Evolutionary conservation across 106 monocot genomes (phyloP).

Genomic region (Apostasia ramifera): DNA sequence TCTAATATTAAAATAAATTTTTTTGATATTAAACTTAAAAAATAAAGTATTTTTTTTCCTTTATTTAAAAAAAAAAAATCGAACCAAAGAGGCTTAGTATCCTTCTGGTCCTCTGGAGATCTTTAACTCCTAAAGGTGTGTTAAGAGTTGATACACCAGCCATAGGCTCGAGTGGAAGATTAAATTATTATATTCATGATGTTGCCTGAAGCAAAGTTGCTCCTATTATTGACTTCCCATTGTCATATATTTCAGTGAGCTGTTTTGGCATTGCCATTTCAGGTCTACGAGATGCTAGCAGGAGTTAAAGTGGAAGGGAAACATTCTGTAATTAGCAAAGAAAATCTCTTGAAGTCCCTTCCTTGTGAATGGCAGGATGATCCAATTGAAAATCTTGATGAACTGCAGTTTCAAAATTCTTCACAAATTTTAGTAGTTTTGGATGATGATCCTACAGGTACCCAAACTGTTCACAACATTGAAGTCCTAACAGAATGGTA

Average conservation of each 20-base stretch:
- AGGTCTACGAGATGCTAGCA: conserved; percentile 90
- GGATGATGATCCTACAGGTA: conserved; percentile 98
- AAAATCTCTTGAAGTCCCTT: conserved; percentile 53
- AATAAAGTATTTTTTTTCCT: no score
- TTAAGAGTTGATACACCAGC: no score
- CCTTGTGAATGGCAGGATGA: conserved; percentile 84
- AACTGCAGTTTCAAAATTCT: conserved; percentile 19
- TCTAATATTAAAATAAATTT: no score
- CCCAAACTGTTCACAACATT: conserved; percentile 95
- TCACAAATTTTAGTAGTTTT: conserved; percentile 74
- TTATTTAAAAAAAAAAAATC: no score
- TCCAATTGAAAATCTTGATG: conserved; percentile 41
- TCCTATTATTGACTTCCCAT: background rate
- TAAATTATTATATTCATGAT: no score
- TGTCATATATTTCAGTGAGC: no score
- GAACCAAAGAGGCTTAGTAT: no score
- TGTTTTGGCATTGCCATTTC: conserved; percentile 18
- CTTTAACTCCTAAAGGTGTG: no score
- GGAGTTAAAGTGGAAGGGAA: conserved; percentile 86
- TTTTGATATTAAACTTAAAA: no score
- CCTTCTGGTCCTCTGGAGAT: no score
- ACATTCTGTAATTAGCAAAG: conserved; percentile 38
- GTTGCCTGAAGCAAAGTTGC: background rate
- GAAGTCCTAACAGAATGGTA: conserved; percentile 97
- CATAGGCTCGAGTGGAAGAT: no score